Conservation (phyloP, 768 basidiomycete species). For the Tulasnella sp. region DNA sequence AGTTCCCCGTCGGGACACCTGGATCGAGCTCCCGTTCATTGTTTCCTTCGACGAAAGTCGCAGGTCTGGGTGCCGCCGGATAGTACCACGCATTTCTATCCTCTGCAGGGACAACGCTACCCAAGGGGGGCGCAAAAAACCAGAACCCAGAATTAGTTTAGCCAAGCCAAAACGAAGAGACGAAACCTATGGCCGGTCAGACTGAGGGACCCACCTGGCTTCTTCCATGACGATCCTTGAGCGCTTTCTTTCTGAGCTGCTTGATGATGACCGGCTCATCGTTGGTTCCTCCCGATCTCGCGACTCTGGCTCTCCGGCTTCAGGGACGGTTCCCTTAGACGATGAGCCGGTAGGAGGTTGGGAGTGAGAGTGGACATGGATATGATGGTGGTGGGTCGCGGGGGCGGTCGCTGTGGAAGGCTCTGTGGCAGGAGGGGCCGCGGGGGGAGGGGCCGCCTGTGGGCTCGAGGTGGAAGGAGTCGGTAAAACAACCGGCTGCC, state of each 20-base stretch:
- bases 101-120: conserved; percentile 47
- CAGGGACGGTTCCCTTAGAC: not conserved
- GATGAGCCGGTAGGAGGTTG: not conserved
- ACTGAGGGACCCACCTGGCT: conserved; percentile 16
- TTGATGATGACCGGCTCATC: conserved; percentile 20
- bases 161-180: not conserved
- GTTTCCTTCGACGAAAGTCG: conserved; percentile 16
- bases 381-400: not conserved
- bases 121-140: conserved; percentile 9
- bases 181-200: not conserved
- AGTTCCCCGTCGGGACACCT: conserved; percentile 63
- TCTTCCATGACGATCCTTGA: conserved; percentile 27
- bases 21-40: conserved; percentile 31
- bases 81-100: conserved; percentile 85
- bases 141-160: conserved; percentile 1
- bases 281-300: conserved; percentile 1
- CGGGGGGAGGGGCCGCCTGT: conserved; percentile 11
- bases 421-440: conserved; percentile 15
- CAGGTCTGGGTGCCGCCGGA: conserved; percentile 50
- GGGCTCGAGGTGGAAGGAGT: conserved; percentile 7
- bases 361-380: not conserved
- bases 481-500: not conserved
- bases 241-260: conserved; percentile 24
- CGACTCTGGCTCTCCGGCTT: not conserved
- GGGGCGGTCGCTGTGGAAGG: conserved; percentile 10